These are phyloP conservation scores for Aspergillus olivimuriae DNA, from an alignment of 495 filamentous ascomycete genomes.

Conservation along the genomic window DNA sequence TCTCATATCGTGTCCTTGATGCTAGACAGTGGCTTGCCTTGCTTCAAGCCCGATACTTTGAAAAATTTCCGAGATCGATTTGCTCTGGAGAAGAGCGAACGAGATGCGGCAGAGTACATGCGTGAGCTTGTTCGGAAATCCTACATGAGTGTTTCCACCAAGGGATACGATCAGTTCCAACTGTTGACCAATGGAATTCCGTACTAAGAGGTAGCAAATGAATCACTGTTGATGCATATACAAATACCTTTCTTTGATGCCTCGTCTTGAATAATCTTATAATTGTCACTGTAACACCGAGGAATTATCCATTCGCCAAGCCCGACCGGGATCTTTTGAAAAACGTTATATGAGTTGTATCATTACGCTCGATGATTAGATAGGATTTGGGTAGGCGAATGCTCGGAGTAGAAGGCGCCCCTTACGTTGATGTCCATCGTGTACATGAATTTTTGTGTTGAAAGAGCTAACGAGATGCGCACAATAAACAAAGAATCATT, in stretches of 20 bases:
- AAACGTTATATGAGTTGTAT: no score
- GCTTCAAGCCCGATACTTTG: slow-evolving; percentile 96
- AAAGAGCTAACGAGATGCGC: no score
- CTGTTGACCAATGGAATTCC: slow-evolving; percentile 96
- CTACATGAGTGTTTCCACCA: slow-evolving; percentile 80
- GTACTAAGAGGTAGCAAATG: slow-evolving; percentile 44
- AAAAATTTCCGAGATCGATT: slow-evolving; percentile 90
- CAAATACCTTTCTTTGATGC: neutral
- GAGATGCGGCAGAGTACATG: slow-evolving; percentile 94
- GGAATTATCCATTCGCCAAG: no score
- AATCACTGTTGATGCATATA: neutral
- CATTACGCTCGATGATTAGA: no score
- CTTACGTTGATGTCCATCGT: no score
- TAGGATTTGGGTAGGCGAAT: no score
- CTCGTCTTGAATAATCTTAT: no score
- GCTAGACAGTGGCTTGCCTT: slow-evolving; percentile 93
- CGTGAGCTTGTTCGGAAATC: slow-evolving; percentile 80
- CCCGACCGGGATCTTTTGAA: no score
- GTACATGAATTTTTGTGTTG: no score
- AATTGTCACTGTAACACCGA: no score
- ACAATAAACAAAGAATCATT: no score
- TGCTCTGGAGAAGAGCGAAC: slow-evolving; percentile 85
- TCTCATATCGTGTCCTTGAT: slow-evolving; percentile 85
- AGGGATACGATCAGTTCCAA: slow-evolving; percentile 95
- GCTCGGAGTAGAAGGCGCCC: no score